Conservation (phyloP, 2,329 filamentous ascomycete genomes). For the Purpureocillium takamizusanense region DNA sequence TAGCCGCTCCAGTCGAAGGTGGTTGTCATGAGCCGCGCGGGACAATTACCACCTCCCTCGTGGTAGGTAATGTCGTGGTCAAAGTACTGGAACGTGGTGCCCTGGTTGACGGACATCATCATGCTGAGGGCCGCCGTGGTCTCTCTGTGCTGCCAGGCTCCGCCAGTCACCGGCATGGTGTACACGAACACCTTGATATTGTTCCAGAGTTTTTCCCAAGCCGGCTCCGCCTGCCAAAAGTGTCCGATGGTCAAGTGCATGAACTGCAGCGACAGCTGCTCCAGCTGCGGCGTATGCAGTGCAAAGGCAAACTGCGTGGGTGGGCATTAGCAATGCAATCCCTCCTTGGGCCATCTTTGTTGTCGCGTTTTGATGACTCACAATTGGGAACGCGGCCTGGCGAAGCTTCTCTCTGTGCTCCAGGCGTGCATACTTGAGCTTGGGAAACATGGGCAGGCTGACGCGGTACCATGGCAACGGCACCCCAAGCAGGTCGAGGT, state of each 20-base stretch:
- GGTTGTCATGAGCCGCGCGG: no score
- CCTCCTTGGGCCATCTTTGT: not conserved
- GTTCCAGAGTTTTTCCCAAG: slow-evolving; percentile 16
- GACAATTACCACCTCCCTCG: no score
- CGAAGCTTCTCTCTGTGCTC: slow-evolving; percentile 8
- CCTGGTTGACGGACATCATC: slow-evolving; percentile 18
- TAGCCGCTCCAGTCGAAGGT: no score
- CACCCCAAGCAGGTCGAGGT: slow-evolving; percentile 12
- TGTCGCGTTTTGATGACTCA: slow-evolving; percentile 1
- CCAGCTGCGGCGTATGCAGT: slow-evolving; percentile 16
- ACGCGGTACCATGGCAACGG: slow-evolving; percentile 10
- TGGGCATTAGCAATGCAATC: not conserved
- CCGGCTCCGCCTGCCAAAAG: slow-evolving; percentile 3
- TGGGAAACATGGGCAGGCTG: slow-evolving; percentile 13
- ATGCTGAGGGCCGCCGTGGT: slow-evolving; percentile 12
- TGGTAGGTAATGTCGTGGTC: slow-evolving; percentile 23
- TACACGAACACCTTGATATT: slow-evolving; percentile 19
- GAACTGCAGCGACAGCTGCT: slow-evolving; percentile 22
- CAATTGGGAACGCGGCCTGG: slow-evolving; percentile 1
- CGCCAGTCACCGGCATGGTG: slow-evolving; percentile 10
- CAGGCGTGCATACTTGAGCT: slow-evolving; percentile 19
- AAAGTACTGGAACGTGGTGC: slow-evolving; percentile 16
- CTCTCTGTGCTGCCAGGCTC: slow-evolving; percentile 11
- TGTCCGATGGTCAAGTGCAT: slow-evolving; percentile 10
- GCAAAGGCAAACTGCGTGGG: slow-evolving; percentile 15